phyloP scores from a whole-genome alignment of 306 rosid genomes.

The Cicer arietinum region DNA sequence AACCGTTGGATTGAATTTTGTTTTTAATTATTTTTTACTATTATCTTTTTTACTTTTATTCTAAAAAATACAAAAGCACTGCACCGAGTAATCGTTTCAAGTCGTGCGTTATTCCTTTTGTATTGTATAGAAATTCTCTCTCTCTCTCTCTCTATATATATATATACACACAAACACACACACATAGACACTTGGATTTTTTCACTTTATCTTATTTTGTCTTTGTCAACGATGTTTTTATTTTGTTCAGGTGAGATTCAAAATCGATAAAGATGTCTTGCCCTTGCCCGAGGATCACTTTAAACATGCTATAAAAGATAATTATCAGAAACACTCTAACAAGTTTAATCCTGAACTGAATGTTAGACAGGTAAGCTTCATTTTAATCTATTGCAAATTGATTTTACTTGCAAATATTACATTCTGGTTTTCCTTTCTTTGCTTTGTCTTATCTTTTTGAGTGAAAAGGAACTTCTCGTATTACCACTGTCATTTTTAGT shows the following conservation, averaged over 20 bases:
- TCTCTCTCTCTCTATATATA: too few relatives aligned
- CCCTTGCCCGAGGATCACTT: conserved; percentile 55
- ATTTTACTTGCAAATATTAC: conserved; percentile 10
- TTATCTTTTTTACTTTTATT: too few relatives aligned
- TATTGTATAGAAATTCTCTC: too few relatives aligned
- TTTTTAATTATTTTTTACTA: too few relatives aligned
- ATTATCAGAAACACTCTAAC: conserved; percentile 50
- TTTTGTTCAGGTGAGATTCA: conserved; percentile 54
- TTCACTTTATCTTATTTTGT: not conserved
- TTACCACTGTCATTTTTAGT: conserved; percentile 15
- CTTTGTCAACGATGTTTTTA: conserved; percentile 1
- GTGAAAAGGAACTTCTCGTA: not conserved
- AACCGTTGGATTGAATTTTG: too few relatives aligned
- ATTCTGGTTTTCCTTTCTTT: not conserved
- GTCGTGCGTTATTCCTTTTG: too few relatives aligned
- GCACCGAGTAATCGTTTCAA: too few relatives aligned
- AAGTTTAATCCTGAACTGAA: conserved; percentile 58
- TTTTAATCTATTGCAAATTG: conserved; percentile 21
- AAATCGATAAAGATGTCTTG: conserved; percentile 48
- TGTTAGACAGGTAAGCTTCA: conserved; percentile 46
- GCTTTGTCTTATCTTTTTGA: not conserved
- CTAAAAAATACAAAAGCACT: too few relatives aligned
- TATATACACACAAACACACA: too few relatives aligned
- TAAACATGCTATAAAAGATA: conserved; percentile 51
- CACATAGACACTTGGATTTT: too few relatives aligned